phyloP scores from a whole-genome alignment of 2,329 filamentous ascomycete genomes.

The Ophiobolus disseminans region DNA sequence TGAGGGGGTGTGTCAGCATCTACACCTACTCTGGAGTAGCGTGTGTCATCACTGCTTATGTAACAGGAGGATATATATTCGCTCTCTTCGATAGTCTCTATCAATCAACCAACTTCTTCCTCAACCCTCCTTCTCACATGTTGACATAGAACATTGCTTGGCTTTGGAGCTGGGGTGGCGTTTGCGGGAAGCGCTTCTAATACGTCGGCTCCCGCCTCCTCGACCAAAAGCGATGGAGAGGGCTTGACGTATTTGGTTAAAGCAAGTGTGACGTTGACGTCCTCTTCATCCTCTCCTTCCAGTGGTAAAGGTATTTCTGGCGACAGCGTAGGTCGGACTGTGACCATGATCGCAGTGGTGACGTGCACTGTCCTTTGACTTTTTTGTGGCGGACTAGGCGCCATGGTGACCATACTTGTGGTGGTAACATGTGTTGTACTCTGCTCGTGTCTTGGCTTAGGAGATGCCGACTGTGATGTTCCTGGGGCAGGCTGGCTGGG shows the following conservation, averaged over 20 bases:
- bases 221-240: too few relatives aligned
- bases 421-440: neutral
- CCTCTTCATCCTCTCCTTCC: neutral
- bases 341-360: constrained; percentile 1
- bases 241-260: neutral
- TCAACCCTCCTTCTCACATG: too few relatives aligned
- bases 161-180: too few relatives aligned
- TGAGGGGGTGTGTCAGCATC: constrained; percentile 9
- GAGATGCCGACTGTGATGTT: neutral
- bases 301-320: neutral
- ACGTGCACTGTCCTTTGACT: constrained; percentile 8
- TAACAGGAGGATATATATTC: too few relatives aligned
- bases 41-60: too few relatives aligned
- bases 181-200: too few relatives aligned
- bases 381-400: neutral
- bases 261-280: constrained; percentile 2
- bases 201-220: too few relatives aligned
- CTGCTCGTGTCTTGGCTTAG: neutral
- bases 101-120: too few relatives aligned
- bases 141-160: too few relatives aligned
- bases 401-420: neutral
- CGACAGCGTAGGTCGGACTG: constrained; percentile 1
- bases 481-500: neutral
- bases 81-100: too few relatives aligned
- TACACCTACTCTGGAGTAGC: too few relatives aligned